Percentiles rank a stretch among this genome's conserved stretches.
Evolutionary conservation across 352 stramenopile species (phyloP).

Genomic region (Phytopythium vexans): DNA sequence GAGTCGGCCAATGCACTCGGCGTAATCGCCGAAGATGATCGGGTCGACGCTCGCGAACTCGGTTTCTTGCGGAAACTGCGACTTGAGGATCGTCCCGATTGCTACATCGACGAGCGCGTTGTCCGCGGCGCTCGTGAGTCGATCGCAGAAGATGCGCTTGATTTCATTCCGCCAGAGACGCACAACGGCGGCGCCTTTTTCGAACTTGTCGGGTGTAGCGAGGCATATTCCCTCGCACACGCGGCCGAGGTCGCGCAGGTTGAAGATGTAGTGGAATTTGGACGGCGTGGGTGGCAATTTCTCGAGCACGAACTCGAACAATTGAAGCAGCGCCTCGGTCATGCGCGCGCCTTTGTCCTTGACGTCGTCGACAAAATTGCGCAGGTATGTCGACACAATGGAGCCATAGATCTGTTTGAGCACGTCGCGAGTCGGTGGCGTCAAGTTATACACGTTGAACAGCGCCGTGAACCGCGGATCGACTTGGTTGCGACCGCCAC

Average conservation of each 20-base stretch:
- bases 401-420: slow-evolving; percentile 92
- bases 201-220: slow-evolving; percentile 89
- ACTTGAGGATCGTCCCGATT: slow-evolving; percentile 71
- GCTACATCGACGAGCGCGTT: slow-evolving; percentile 76
- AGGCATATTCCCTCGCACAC: slow-evolving; percentile 95
- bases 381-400: slow-evolving; percentile 89
- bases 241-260: slow-evolving; percentile 91
- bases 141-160: slow-evolving; percentile 92
- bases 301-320: slow-evolving; percentile 91
- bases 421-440: slow-evolving; percentile 87
- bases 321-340: slow-evolving; percentile 79
- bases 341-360: slow-evolving; percentile 77
- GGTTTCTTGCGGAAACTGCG: slow-evolving; percentile 57
- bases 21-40: slow-evolving; percentile 93
- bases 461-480: slow-evolving; percentile 93
- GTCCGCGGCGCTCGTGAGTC: slow-evolving; percentile 87
- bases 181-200: slow-evolving; percentile 62
- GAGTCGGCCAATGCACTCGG: slow-evolving; percentile 76
- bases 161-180: slow-evolving; percentile 94
- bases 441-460: slow-evolving; percentile 97
- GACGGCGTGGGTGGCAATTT: slow-evolving; percentile 91
- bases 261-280: slow-evolving; percentile 98
- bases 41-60: slow-evolving; percentile 78
- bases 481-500: slow-evolving; percentile 92
- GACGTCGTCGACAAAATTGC: slow-evolving; percentile 88